Conservation (phyloP, 495 filamentous ascomycete genomes). For the Neurospora hispaniola region DNA sequence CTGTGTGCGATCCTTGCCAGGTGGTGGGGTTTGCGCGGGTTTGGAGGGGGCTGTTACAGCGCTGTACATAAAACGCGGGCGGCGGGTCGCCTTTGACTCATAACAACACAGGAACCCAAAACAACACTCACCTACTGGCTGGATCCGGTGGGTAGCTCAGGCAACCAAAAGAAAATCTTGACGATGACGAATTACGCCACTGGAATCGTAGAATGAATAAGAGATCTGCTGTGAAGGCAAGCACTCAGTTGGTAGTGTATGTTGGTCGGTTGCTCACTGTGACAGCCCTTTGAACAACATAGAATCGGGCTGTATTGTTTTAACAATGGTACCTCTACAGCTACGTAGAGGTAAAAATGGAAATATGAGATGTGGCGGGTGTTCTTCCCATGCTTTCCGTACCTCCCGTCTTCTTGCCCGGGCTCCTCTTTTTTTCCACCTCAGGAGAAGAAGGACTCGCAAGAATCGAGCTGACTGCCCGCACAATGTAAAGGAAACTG, state of each 20-base stretch:
- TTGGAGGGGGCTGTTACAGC: not conserved
- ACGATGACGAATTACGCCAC: not conserved
- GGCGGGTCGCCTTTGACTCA: not conserved
- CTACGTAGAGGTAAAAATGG: not conserved
- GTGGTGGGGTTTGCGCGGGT: not conserved
- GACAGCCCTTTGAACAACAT: not conserved
- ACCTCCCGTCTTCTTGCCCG: not conserved
- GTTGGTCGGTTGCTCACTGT: not conserved
- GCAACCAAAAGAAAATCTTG: not conserved
- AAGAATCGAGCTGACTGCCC: not conserved
- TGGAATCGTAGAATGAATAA: not conserved
- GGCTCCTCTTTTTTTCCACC: not conserved
- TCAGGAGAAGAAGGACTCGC: not conserved
- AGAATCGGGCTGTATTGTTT: not conserved
- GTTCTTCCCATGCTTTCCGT: not conserved
- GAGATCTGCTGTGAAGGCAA: not conserved
- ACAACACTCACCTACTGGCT: not conserved
- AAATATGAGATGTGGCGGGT: not conserved
- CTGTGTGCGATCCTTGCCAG: not conserved
- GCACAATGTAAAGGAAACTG: not conserved
- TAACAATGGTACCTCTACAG: not conserved
- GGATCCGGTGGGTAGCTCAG: not conserved
- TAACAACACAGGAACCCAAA: not conserved
- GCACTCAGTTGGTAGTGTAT: not conserved
- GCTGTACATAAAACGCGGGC: not conserved